Conservation (phyloP, 306 rosid species). For the Cucumis cinereus region DNA sequence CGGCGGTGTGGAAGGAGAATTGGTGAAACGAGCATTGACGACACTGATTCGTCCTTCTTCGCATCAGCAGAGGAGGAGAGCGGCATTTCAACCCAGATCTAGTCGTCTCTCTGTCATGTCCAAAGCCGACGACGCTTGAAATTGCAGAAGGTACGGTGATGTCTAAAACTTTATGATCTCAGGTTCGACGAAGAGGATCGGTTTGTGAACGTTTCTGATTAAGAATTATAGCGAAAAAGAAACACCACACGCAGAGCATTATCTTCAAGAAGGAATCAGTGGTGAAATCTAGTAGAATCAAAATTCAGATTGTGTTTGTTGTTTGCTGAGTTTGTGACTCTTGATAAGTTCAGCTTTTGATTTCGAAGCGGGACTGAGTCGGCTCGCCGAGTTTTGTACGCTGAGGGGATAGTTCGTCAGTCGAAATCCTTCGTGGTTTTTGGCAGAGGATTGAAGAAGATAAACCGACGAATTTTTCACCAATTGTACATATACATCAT, state of each 20-base stretch:
- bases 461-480: neutral
- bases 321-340: neutral
- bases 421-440: constrained; percentile 1
- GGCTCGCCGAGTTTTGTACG: constrained; percentile 24
- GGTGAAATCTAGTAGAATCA: neutral
- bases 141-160: constrained; percentile 30
- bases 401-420: neutral
- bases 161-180: constrained; percentile 23
- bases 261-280: neutral
- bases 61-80: constrained; percentile 68
- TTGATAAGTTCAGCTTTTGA: neutral
- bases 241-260: neutral
- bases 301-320: neutral
- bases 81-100: constrained; percentile 49
- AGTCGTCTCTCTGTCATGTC: constrained; percentile 73
- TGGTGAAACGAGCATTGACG: constrained; percentile 78
- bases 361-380: constrained; percentile 5
- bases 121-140: constrained; percentile 37
- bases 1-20: constrained; percentile 89
- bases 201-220: neutral
- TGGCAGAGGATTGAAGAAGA: constrained; percentile 13
- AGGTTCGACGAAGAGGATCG: neutral
- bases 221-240: neutral
- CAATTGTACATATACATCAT: constrained; percentile 12
- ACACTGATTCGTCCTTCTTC: constrained; percentile 87